Evolutionary conservation across 1,139 yeast species (phyloP), one percentile per base, ranked within the genome.

Genomic region (Lodderomyces pseudojiufengensis): DNA sequence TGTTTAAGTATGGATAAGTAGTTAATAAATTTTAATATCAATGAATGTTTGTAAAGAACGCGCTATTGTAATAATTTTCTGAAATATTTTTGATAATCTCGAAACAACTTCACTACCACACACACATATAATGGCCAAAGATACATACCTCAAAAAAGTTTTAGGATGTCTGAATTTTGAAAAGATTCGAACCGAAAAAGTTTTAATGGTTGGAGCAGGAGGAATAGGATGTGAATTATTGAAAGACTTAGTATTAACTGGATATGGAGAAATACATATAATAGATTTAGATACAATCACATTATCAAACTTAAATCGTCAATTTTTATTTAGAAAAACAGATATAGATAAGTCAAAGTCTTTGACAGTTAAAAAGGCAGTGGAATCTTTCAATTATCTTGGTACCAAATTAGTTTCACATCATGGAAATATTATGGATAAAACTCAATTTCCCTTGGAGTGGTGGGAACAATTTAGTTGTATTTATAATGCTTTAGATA

Each of bases 141-240:
- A 75, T 45, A 62, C 71, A 3, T 68, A 70, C 42, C 56, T 74
- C 36, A 59, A 50, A 42, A 59, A 60, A 39, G 62, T 76, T 8
- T 63, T 76, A 31, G 81, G 81, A 2, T 55, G 52, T 0, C 64
- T 59, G 7, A 47, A 61, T 11, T 60, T 55, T 40, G 35, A 43
- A 1, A 45, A 59, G 27, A 46, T 77, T 15, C 61, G 65, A 22
- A 38, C 43, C 33, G 52, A 84, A n/a, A 80, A 73, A 43, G 88
- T 92, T 14, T 65, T 94, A 32, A 69, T 94, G 65, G 96, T 94
- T 1, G 98, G 99, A 3, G 97, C 98, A 1, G 99, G 99, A 21
- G 99, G 99, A n/a, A 90, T 94, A 46, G 99, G 99, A 4, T 94
- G 97, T 58, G 99, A 94, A 58, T 65, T 94, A 28, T 67, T 94